Conservation (phyloP, 768 basidiomycete species). For the Hygrocybe coccinea region DNA sequence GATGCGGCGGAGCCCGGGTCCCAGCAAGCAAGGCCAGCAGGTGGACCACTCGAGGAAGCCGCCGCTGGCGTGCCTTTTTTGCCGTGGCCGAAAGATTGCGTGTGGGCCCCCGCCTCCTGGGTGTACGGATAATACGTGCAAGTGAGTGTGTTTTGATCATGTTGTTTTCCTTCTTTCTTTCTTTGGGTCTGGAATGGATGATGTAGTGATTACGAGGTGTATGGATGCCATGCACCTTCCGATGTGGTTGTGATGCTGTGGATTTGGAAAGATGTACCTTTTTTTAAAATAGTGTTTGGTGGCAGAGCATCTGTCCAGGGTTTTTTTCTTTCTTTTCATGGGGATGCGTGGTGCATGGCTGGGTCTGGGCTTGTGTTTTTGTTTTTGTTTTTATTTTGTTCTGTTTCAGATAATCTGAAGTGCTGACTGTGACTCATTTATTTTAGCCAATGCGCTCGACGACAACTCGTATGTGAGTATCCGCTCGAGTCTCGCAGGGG, state of each 20-base stretch:
- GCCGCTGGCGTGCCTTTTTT: constrained; percentile 59
- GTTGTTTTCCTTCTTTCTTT: constrained; percentile 4
- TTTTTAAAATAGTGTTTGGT: too few relatives aligned
- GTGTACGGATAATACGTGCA: constrained; percentile 57
- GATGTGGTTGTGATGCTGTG: too few relatives aligned
- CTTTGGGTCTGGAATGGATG: background rate
- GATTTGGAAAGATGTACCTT: too few relatives aligned
- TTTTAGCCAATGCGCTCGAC: constrained; percentile 65
- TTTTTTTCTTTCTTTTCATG: background rate
- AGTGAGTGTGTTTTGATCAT: constrained; percentile 39
- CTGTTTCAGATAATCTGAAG: too few relatives aligned
- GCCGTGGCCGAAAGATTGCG: constrained; percentile 64
- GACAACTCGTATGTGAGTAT: constrained; percentile 66
- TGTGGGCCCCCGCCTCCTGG: constrained; percentile 56
- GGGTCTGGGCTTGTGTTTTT: background rate
- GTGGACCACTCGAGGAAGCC: constrained; percentile 44
- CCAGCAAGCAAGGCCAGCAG: constrained; percentile 15
- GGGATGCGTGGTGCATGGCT: background rate
- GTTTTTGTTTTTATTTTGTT: background rate
- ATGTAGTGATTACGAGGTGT: background rate
- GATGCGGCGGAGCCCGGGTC: constrained; percentile 20
- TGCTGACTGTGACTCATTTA: background rate
- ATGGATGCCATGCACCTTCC: too few relatives aligned
- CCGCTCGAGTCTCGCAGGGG: constrained; percentile 67
- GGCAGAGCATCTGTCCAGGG: too few relatives aligned